Evolutionary conservation across 768 basidiomycete genomes (phyloP).

Genomic region (Amanita pallidorosea): DNA sequence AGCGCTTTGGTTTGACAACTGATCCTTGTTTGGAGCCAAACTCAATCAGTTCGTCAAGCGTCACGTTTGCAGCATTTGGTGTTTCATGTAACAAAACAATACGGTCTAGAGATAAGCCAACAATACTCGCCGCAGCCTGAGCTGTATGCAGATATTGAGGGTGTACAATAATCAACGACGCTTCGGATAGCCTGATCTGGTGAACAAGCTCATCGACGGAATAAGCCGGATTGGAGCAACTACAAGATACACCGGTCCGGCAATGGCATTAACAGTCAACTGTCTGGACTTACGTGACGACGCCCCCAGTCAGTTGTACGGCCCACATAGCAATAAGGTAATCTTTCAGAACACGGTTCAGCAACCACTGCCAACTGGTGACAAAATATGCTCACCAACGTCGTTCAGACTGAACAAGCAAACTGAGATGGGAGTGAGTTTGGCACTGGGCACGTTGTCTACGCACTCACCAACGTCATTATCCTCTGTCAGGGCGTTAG

Average conservation of each 20-base stretch:
- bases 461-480: conserved; percentile 35
- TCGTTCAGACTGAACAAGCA: conserved; percentile 58
- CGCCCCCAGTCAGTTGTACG: conserved; percentile 43
- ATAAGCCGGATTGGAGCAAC: conserved; percentile 54
- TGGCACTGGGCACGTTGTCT: background rate
- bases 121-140: conserved; percentile 27
- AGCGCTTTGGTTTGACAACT: conserved; percentile 32
- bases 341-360: conserved; percentile 21
- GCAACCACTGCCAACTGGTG: background rate
- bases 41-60: conserved; percentile 37
- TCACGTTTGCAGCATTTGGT: conserved; percentile 9
- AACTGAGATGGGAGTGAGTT: conserved; percentile 22
- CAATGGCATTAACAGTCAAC: conserved; percentile 1
- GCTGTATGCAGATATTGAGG: conserved; percentile 33
- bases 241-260: conserved; percentile 17
- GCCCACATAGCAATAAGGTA: conserved; percentile 52
- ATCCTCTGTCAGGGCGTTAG: conserved; percentile 15
- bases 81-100: conserved; percentile 26
- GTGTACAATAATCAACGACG: conserved; percentile 38
- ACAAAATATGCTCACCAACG: conserved; percentile 29
- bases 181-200: conserved; percentile 39
- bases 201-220: conserved; percentile 46
- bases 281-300: conserved; percentile 37
- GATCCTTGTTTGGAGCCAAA: conserved; percentile 24
- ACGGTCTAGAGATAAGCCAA: conserved; percentile 30